Evolutionary conservation across 2,329 filamentous ascomycete species (phyloP).

Genomic region (Botrytis pseudocinerea): DNA sequence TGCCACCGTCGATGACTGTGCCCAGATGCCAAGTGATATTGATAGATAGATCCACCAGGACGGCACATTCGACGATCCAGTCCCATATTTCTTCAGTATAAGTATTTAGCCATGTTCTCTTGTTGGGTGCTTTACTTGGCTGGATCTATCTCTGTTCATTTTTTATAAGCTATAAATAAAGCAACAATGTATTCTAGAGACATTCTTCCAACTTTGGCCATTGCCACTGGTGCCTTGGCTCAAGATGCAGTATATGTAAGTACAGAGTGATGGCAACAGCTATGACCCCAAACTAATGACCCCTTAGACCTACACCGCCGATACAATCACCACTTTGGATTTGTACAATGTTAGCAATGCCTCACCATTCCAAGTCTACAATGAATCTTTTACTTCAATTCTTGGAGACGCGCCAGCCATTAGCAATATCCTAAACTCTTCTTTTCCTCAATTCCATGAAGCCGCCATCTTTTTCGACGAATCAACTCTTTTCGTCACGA

Average conservation of each 20-base stretch:
- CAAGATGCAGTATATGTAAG: conserved; percentile 19
- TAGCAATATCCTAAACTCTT: conserved; percentile 43
- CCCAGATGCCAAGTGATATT: conserved; percentile 3
- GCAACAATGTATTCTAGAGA: conserved; percentile 3
- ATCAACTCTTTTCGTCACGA: conserved; percentile 51
- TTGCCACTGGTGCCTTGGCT: conserved; percentile 14
- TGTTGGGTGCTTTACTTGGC: no score
- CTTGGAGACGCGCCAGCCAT: conserved; percentile 44
- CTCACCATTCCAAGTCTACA: conserved; percentile 48
- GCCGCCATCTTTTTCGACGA: conserved; percentile 51
- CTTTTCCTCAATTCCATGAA: conserved; percentile 55
- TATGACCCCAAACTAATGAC: background rate
- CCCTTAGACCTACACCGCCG: conserved; percentile 16
- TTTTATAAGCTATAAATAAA: background rate
- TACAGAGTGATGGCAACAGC: background rate
- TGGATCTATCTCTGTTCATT: background rate
- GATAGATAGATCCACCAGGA: background rate
- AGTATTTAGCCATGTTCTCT: conserved; percentile 1
- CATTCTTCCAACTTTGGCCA: background rate
- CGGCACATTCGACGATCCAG: background rate
- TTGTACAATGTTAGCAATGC: conserved; percentile 22
- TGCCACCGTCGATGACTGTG: background rate
- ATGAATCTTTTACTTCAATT: conserved; percentile 52
- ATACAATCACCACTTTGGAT: conserved; percentile 1
- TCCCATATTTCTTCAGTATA: background rate